Base-by-base conservation (phyloP, 805 yeast genomes). In the Teunomyces cretensis region DNA sequence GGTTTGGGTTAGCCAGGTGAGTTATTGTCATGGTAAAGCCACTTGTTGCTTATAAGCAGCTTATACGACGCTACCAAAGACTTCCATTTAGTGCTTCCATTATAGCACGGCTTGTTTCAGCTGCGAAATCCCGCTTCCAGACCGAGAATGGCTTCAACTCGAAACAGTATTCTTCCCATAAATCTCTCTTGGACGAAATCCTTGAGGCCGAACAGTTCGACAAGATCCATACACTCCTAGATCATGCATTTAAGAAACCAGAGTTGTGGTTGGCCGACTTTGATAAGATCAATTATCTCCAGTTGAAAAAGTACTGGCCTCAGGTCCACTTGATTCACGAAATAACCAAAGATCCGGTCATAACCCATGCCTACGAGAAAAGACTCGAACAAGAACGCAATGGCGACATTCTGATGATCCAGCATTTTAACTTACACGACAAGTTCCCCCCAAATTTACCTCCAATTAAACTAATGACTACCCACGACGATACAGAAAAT, bases 301-400 rank as follows among this genome's bases (percentile, higher is more conserved):
- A 56, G 6, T 48, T 69, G 32, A 57, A 60, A 24, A 32, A 43
- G 1, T 32, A 46, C 2, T 70, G 70, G 70, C 76, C 76, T 5
- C 65, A 56, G 39, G 62, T 58, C 4, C 74, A 72, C 46, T 43
- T 67, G 17, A 52, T 67, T 4, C 46, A 59, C 12, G 70, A 64
- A 36, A 53, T 58, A 38, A 58, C 57, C 26, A 39, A 46, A 14
- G 40, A 41, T 8, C 42, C 47, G 2, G 42, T 46, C 13, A 43
- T 45, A 22, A 28, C 48, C 12, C 26, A 35, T 6, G 24, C 22
- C n/a, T 67, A 64, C 47, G 47, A 58, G 15, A 17, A 46, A 2
- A 42, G 40, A 22, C 42, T 62, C 3, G 24, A 43, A 4, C 31
- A 47, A 2, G 57, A 59, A 31, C 30, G 35, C 16, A 44, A 50